Percentiles rank a stretch among this genome's conserved stretches.
These are phyloP conservation scores for Antitrichia curtipendula DNA, from an alignment of 225 moss, liverwort and hornwort genomes.

Conservation along the genomic window DNA sequence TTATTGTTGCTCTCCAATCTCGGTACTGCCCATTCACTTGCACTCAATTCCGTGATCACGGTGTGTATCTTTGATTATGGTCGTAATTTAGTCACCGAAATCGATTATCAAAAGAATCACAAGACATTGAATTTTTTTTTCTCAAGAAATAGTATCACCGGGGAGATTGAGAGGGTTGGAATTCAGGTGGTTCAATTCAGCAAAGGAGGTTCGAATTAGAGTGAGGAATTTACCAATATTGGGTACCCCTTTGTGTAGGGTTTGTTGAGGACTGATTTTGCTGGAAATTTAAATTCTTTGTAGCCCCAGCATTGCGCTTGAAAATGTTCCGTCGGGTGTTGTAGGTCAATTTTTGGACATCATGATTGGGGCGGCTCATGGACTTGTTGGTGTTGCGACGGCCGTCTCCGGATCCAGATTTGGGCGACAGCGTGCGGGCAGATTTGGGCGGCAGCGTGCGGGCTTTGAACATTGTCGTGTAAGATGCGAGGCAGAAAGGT, in stretches of 20 bases:
- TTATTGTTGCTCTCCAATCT: not conserved
- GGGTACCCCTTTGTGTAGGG: not conserved
- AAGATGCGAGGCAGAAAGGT: constrained; percentile 15
- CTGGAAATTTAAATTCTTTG: not conserved
- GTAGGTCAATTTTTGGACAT: not conserved
- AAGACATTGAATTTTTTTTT: not conserved
- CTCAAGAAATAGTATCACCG: not conserved
- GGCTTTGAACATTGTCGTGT: not conserved
- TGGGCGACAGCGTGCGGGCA: not conserved
- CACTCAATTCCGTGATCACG: not conserved
- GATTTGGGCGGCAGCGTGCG: not conserved
- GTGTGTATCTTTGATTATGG: not conserved
- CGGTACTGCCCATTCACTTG: not conserved
- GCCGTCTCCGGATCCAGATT: constrained; percentile 1
- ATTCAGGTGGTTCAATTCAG: not conserved
- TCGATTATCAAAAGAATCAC: not conserved
- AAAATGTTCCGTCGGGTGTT: not conserved
- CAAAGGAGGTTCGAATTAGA: not conserved
- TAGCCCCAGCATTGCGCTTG: not conserved
- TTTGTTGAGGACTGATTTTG: not conserved
- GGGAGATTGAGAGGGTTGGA: not conserved
- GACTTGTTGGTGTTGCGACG: not conserved
- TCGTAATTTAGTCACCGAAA: not conserved
- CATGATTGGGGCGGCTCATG: constrained; percentile 13
- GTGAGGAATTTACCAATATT: not conserved